A percentile compares a stretch with the other conserved stretches of the same genome.
These are phyloP conservation scores for Solanum raphanifolium DNA, from an alignment of 257 asterid genomes.

Conservation along the genomic window DNA sequence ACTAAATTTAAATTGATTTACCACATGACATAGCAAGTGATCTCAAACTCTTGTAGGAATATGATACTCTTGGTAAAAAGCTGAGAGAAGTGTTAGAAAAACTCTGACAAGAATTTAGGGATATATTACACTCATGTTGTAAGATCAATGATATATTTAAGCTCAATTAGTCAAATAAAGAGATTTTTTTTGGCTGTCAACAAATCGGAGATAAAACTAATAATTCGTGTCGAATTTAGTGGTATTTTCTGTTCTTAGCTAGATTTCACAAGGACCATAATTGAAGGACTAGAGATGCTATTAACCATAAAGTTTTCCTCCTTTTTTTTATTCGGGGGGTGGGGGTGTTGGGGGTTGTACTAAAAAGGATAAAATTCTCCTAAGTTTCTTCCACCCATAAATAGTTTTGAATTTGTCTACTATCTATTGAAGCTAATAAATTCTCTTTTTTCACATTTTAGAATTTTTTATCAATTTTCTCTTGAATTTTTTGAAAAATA, in stretches of 20 bases:
- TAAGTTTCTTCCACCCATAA: background rate
- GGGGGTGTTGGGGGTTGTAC: background rate
- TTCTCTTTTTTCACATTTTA: background rate
- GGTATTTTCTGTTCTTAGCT: too few species aligned
- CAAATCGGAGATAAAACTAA: fast-evolving
- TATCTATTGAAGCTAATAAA: background rate
- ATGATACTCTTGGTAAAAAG: too few species aligned
- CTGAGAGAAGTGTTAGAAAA: too few species aligned
- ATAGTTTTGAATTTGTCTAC: background rate
- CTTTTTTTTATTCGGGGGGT: too few species aligned
- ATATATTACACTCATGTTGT: too few species aligned
- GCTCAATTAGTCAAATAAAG: too few species aligned
- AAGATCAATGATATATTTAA: too few species aligned
- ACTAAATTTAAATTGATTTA: too few species aligned
- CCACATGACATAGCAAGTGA: too few species aligned
- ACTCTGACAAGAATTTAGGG: fast-evolving
- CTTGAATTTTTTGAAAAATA: background rate
- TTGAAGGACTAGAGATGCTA: background rate
- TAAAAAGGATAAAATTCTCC: background rate
- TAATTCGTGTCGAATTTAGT: too few species aligned
- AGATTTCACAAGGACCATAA: background rate
- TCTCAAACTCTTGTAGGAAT: too few species aligned
- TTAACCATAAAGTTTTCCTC: background rate
- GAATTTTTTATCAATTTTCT: background rate
- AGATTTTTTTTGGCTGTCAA: fast-evolving